Conservation (phyloP, 1,139 yeast genomes). For the Taphrina sp. region DNA sequence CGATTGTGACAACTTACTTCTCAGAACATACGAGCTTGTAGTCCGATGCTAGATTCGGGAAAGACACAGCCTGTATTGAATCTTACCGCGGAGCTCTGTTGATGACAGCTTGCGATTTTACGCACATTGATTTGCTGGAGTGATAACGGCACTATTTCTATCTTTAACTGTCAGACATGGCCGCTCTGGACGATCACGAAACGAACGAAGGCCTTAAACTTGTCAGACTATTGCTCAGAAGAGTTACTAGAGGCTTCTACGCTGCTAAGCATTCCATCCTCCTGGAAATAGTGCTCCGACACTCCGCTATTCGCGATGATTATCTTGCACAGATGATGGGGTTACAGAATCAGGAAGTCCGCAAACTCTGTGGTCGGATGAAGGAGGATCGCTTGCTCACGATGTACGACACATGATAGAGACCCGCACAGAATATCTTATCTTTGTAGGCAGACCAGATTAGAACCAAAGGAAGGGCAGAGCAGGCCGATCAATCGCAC, state of each 20-base stretch:
- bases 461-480: constrained; percentile 71
- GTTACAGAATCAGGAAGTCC: constrained; percentile 64
- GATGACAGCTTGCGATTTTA: too few species aligned
- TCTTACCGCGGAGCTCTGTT: too few species aligned
- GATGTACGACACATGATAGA: constrained; percentile 37
- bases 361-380: constrained; percentile 75
- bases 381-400: constrained; percentile 71
- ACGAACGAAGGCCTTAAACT: constrained; percentile 42
- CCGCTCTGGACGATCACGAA: too few species aligned
- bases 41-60: too few species aligned
- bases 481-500: constrained; percentile 70
- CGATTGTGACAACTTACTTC: too few species aligned
- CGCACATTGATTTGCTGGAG: too few species aligned
- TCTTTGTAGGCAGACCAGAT: constrained; percentile 40
- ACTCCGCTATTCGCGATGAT: constrained; percentile 55
- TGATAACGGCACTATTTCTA: too few species aligned
- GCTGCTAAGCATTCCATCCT: constrained; percentile 78
- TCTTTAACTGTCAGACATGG: too few species aligned
- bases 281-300: constrained; percentile 84
- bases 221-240: constrained; percentile 48
- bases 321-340: constrained; percentile 25
- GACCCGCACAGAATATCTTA: not conserved
- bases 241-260: constrained; percentile 84
- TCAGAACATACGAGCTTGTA: too few species aligned
- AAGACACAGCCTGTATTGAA: too few species aligned